Evolutionary conservation across 164 flowering plant genomes (phyloP).

Genomic region (Nelumbo lutea): DNA sequence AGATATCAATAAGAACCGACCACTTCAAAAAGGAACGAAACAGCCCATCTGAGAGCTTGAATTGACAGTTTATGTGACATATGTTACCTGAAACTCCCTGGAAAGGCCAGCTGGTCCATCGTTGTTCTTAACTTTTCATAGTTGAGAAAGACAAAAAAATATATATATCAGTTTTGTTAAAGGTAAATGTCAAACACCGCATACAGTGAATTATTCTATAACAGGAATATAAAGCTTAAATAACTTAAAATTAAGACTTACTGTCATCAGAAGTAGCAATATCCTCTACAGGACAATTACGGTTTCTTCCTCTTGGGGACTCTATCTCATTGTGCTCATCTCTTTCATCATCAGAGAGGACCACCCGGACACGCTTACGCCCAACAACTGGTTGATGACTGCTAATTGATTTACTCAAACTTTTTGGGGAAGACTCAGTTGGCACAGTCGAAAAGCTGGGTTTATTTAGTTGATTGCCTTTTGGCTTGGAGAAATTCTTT

Average conservation of each 20-base stretch:
- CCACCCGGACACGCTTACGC: conserved; percentile 71
- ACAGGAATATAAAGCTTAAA: conserved; percentile 15
- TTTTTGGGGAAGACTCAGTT: conserved; percentile 24
- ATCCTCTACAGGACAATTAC: conserved; percentile 25
- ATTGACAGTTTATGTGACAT: not conserved
- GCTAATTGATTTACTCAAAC: conserved; percentile 31
- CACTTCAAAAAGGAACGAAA: conserved; percentile 3
- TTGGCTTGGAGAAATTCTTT: conserved; percentile 26
- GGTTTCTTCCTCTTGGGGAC: conserved; percentile 22
- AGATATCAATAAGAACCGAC: not conserved
- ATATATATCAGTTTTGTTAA: conserved; percentile 7
- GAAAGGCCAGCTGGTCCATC: conserved; percentile 15
- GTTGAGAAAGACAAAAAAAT: not conserved
- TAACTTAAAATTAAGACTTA: conserved; percentile 23
- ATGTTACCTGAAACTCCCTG: conserved; percentile 39
- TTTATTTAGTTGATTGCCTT: conserved; percentile 16
- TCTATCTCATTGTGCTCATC: conserved; percentile 33
- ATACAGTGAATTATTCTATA: not conserved
- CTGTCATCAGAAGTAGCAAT: conserved; percentile 55
- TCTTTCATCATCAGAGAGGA: conserved; percentile 89
- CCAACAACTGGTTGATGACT: conserved; percentile 41
- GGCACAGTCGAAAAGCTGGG: conserved; percentile 10
- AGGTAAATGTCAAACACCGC: not conserved
- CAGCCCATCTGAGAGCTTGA: no score
- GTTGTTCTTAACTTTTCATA: conserved; percentile 34